Conservation (phyloP, 768 basidiomycete genomes). For the Lanmaoa rubissima region DNA sequence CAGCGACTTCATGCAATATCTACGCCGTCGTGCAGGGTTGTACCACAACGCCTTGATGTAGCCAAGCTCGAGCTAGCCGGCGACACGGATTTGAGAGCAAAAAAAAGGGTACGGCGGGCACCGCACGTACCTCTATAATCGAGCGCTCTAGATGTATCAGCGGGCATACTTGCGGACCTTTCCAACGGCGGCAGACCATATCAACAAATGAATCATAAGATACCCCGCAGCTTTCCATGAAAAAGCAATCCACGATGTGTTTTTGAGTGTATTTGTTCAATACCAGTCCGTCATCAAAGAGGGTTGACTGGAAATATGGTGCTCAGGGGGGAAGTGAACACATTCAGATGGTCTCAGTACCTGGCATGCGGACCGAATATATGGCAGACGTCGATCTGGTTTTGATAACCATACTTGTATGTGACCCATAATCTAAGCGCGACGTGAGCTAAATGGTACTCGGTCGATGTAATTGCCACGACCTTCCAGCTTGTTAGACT, state of each 20-base stretch:
- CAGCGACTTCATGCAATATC: conserved; percentile 61
- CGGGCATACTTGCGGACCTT: conserved; percentile 34
- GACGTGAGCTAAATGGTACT: not conserved
- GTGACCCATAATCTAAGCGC: conserved; percentile 46
- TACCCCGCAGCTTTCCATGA: conserved; percentile 59
- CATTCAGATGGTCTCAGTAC: conserved; percentile 33
- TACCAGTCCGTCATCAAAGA: conserved; percentile 55
- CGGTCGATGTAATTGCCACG: conserved; percentile 2
- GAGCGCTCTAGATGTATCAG: conserved; percentile 41
- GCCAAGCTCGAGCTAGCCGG: conserved; percentile 51
- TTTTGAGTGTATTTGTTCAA: conserved; percentile 47
- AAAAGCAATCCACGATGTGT: conserved; percentile 65
- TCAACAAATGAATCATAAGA: conserved; percentile 46
- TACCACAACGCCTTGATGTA: conserved; percentile 62
- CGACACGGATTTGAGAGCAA: not conserved
- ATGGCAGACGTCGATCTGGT: conserved; percentile 45
- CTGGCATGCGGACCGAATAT: conserved; percentile 64
- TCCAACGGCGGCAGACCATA: conserved; percentile 41
- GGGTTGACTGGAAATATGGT: conserved; percentile 44
- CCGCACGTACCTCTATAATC: conserved; percentile 34
- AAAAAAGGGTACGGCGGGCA: not conserved
- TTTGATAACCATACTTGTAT: conserved; percentile 47
- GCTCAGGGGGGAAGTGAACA: not conserved
- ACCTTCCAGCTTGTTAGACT: conserved; percentile 66
- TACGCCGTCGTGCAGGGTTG: conserved; percentile 65